Conservation (phyloP, 2,329 filamentous ascomycete species). For the Alternaria arborescens region DNA sequence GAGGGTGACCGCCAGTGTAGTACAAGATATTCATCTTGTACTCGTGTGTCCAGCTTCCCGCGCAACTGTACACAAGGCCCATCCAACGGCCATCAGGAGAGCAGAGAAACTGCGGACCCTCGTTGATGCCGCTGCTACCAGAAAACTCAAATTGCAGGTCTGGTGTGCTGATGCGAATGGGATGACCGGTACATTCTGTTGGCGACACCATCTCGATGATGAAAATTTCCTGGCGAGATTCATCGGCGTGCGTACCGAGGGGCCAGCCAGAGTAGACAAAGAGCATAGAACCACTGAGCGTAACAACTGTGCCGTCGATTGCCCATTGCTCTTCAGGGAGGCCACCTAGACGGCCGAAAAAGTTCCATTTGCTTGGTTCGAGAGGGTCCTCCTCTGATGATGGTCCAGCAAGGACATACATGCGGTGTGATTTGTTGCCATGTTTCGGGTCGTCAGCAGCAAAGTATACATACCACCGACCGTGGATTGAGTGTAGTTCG, state of each 20-base stretch:
- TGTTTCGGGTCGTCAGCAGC: conserved; percentile 52
- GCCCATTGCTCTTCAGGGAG: conserved; percentile 57
- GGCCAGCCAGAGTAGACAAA: conserved; percentile 60
- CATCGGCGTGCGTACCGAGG: conserved; percentile 43
- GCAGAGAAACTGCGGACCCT: conserved; percentile 53
- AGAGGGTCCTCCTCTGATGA: conserved; percentile 41
- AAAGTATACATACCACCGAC: conserved; percentile 65
- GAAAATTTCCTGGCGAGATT: conserved; percentile 56
- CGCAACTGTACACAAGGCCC: conserved; percentile 58
- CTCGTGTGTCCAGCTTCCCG: conserved; percentile 57
- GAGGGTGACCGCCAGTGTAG: conserved; percentile 53
- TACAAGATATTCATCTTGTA: conserved; percentile 59
- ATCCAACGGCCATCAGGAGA: conserved; percentile 51
- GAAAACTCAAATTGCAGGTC: conserved; percentile 53
- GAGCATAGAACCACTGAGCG: conserved; percentile 49
- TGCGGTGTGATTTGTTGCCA: conserved; percentile 57
- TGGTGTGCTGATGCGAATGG: conserved; percentile 53
- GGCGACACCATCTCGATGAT: conserved; percentile 53
- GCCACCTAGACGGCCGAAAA: conserved; percentile 53
- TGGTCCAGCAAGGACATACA: conserved; percentile 57
- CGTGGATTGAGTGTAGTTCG: conserved; percentile 61
- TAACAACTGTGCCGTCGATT: conserved; percentile 58
- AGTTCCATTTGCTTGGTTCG: conserved; percentile 50
- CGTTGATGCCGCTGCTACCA: conserved; percentile 55
- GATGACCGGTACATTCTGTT: conserved; percentile 44